Conservation (phyloP, 768 basidiomycete species). For the Phanerodontia chrysosporium region DNA sequence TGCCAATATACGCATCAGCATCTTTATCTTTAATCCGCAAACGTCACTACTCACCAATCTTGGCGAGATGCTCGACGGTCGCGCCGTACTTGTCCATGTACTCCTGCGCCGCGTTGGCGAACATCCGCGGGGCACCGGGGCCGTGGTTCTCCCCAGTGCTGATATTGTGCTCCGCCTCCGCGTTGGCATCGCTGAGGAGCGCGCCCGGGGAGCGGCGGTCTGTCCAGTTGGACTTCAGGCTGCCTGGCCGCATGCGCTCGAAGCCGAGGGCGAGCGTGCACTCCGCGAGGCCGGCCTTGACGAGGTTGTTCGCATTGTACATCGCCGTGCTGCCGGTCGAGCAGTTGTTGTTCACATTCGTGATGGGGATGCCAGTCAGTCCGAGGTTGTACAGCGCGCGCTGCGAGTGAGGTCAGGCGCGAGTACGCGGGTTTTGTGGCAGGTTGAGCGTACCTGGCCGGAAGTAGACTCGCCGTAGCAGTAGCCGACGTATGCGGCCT, state of each 20-base stretch:
- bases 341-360: constrained; percentile 88
- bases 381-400: constrained; percentile 80
- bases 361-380: constrained; percentile 77
- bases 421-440: not conserved
- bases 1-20: constrained; percentile 20
- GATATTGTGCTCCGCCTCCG: constrained; percentile 44
- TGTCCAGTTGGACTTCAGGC: constrained; percentile 62
- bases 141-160: constrained; percentile 57
- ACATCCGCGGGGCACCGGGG: constrained; percentile 68
- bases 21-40: too few species aligned
- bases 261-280: constrained; percentile 84
- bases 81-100: constrained; percentile 76
- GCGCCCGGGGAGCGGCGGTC: constrained; percentile 44
- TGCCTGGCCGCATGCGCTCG: constrained; percentile 79
- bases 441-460: constrained; percentile 51
- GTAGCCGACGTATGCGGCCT: constrained; percentile 74
- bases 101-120: constrained; percentile 68
- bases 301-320: constrained; percentile 64
- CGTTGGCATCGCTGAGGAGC: constrained; percentile 39
- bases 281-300: constrained; percentile 66
- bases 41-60: constrained; percentile 53
- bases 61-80: constrained; percentile 60
- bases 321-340: constrained; percentile 79
- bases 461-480: constrained; percentile 78
- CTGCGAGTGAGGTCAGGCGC: constrained; percentile 29